These are phyloP conservation scores for Apiospora arundinis DNA, from an alignment of 2,329 filamentous ascomycete species.

Conservation along the genomic window DNA sequence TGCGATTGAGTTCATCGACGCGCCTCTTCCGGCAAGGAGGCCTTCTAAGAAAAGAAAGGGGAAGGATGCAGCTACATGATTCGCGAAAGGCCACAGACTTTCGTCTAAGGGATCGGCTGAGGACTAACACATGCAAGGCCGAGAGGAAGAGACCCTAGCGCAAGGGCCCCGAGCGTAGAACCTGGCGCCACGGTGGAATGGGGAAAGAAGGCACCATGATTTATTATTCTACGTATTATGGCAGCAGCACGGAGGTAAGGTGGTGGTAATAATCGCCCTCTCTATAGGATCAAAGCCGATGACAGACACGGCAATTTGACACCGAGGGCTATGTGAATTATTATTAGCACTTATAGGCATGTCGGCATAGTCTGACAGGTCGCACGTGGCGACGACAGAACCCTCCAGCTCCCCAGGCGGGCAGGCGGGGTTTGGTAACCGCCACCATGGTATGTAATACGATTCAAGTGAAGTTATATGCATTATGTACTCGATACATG, in stretches of 20 bases:
- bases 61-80: background rate
- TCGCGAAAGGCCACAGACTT: constrained; percentile 3
- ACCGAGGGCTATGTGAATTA: background rate
- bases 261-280: background rate
- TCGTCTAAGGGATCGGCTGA: constrained; percentile 10
- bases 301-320: background rate
- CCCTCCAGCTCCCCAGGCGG: background rate
- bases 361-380: background rate
- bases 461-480: background rate
- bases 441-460: background rate
- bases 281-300: background rate
- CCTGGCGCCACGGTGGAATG: background rate
- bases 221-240: background rate
- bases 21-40: constrained; percentile 1
- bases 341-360: background rate
- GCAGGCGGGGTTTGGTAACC: background rate
- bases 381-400: background rate
- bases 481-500: background rate
- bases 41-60: constrained; percentile 14
- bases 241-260: background rate
- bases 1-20: constrained; percentile 14
- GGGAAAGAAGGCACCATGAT: background rate
- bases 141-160: background rate
- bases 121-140: background rate
- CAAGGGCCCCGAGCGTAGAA: constrained; percentile 2